Percentiles rank a stretch among this genome's conserved stretches.
These are phyloP conservation scores for Entophlyctis luteolus DNA, from an alignment of 192 early-diverging fungal species.

Conservation along the genomic window DNA sequence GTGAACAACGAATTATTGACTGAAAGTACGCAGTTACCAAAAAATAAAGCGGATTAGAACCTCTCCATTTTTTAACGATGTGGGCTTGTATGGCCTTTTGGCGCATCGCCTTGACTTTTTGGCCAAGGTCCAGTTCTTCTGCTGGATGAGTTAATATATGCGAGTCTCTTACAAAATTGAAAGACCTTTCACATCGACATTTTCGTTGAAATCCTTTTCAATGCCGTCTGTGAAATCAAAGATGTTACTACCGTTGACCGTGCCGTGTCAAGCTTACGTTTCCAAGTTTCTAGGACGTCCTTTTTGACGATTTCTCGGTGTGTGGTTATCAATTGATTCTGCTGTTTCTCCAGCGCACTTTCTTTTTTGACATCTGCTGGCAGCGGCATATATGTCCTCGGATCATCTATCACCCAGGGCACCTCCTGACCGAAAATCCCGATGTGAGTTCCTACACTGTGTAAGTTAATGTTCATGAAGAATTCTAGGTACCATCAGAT, in stretches of 20 bases:
- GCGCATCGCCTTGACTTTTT: slow-evolving; percentile 36
- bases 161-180: neutral
- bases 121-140: slow-evolving; percentile 23
- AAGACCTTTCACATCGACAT: neutral
- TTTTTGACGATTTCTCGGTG: slow-evolving; percentile 44
- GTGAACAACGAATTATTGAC: neutral
- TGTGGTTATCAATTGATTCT: slow-evolving; percentile 33
- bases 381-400: slow-evolving; percentile 37
- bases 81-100: slow-evolving; percentile 34
- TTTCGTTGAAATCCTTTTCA: slow-evolving; percentile 2
- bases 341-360: slow-evolving; percentile 33
- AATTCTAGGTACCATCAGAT: slow-evolving; percentile 26
- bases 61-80: slow-evolving; percentile 36
- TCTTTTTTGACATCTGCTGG: slow-evolving; percentile 43
- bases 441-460: slow-evolving; percentile 51
- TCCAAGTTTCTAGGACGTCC: slow-evolving; percentile 43
- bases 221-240: slow-evolving; percentile 13
- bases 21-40: neutral
- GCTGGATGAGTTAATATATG: neutral
- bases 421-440: slow-evolving; percentile 54
- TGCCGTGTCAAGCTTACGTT: slow-evolving; percentile 23
- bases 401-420: slow-evolving; percentile 46
- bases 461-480: no score
- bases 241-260: no score
- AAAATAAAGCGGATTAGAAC: neutral